Evolutionary conservation across 345 rosid genomes (phyloP), one percentile per base, ranked within the genome.

Genomic region (Nasturtium officinale): DNA sequence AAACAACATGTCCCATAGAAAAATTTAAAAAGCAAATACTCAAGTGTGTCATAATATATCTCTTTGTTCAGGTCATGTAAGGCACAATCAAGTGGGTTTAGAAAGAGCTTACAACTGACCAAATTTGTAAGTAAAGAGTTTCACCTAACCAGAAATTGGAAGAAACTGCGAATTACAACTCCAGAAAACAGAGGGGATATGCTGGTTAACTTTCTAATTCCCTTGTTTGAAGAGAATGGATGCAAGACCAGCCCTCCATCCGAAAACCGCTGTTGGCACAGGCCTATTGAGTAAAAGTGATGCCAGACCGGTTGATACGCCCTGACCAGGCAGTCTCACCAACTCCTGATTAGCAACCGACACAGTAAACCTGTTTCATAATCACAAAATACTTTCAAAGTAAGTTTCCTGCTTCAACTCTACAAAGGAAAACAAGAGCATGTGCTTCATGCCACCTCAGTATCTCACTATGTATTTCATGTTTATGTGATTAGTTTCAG

Each of bases 241-340:
- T 57, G 97, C 85, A 53, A 94, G 76, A 73, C 84, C 79, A 3
- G 74, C 75, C 52, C 91, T 84, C 97, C 92, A 85, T 60, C 98
- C 96, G 59, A 67, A 86, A 11, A 87, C 40, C 55, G 77, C 66
- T 10, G 95, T 60, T 33, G 89, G 85, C 40, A 79, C 83, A 26
- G 82, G 89, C 82, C 78, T 88, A 64, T 71, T 83, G 23, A 86
- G 86, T 50, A 87, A 10, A 69, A 88, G 76, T 53, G 90, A 81
- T 15, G 88, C 80, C 38, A 88, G 68, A 68, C 86, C 87, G 0
- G 80, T 35, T 50, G 82, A 79, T 60, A 56, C 67, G 21, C 75
- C 59, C 23, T 80, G 79, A 78, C 51, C 64, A 42, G 85, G 84
- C 5, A 77, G 56, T 68, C 71, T 71, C 21, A 58, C 51, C 26